These are phyloP conservation scores for Pterocarpus macrocarpus DNA, from an alignment of 306 rosid species.

Conservation along the genomic window DNA sequence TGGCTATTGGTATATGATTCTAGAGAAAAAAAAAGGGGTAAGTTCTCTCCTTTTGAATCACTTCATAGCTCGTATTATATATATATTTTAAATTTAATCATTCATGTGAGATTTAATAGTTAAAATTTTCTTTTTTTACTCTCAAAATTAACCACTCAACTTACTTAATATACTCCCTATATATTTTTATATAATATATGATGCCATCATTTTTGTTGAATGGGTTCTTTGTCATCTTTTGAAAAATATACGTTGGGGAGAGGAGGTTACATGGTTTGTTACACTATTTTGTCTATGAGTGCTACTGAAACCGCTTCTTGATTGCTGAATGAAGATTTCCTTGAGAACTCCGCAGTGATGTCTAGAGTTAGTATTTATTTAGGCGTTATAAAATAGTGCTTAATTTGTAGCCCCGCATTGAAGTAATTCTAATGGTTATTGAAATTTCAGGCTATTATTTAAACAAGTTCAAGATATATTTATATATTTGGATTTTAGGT, in stretches of 20 bases:
- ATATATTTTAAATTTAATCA: too few relatives aligned
- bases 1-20: neutral
- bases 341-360: neutral
- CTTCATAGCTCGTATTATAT: too few relatives aligned
- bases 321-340: neutral
- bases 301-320: neutral
- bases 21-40: neutral
- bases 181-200: too few relatives aligned
- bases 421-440: neutral
- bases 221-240: too few relatives aligned
- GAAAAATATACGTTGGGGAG: neutral
- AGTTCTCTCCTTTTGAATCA: neutral
- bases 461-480: too few relatives aligned
- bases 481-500: too few relatives aligned
- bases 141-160: too few relatives aligned
- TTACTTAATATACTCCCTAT: too few relatives aligned
- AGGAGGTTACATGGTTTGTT: constrained; percentile 48
- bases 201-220: too few relatives aligned
- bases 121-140: too few relatives aligned
- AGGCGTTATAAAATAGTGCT: neutral
- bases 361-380: neutral
- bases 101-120: too few relatives aligned
- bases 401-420: neutral
- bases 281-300: constrained; percentile 39
- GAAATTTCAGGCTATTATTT: neutral